These are phyloP conservation scores for Acanthamoeba divionensis DNA, from an alignment of 208 protist species.

Conservation along the genomic window DNA sequence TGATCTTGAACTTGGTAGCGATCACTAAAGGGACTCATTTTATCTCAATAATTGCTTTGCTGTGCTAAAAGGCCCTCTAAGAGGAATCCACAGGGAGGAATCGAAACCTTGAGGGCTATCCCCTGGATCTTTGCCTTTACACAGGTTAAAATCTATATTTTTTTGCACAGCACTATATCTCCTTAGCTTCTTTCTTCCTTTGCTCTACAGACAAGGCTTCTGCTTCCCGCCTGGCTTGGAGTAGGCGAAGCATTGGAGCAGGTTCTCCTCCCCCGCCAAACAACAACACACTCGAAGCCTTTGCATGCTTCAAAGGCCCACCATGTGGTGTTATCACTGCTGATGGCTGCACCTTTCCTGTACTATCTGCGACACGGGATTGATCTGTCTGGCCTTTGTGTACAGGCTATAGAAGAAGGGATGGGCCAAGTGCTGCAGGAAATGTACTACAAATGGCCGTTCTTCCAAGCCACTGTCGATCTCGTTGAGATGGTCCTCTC, in stretches of 20 bases:
- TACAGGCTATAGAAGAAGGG: not conserved
- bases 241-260: slow-evolving; percentile 57
- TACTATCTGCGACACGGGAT: too few relatives aligned
- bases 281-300: too few relatives aligned
- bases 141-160: slow-evolving; percentile 2
- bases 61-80: too few relatives aligned
- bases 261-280: too few relatives aligned
- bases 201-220: slow-evolving; percentile 65
- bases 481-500: slow-evolving; percentile 76
- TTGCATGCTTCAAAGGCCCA: too few relatives aligned
- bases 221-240: slow-evolving; percentile 77
- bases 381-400: too few relatives aligned
- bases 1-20: too few relatives aligned
- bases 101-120: slow-evolving; percentile 75
- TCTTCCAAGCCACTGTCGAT: slow-evolving; percentile 75
- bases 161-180: not conserved
- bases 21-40: too few relatives aligned
- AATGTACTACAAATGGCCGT: slow-evolving; percentile 78
- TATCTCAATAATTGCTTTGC: too few relatives aligned
- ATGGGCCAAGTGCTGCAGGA: slow-evolving; percentile 37
- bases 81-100: slow-evolving; percentile 18
- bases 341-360: too few relatives aligned
- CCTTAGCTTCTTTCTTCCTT: not conserved
- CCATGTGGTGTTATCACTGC: too few relatives aligned
- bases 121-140: slow-evolving; percentile 78